phyloP scores from a whole-genome alignment of 345 rosid species.

The Psidium guajava region DNA sequence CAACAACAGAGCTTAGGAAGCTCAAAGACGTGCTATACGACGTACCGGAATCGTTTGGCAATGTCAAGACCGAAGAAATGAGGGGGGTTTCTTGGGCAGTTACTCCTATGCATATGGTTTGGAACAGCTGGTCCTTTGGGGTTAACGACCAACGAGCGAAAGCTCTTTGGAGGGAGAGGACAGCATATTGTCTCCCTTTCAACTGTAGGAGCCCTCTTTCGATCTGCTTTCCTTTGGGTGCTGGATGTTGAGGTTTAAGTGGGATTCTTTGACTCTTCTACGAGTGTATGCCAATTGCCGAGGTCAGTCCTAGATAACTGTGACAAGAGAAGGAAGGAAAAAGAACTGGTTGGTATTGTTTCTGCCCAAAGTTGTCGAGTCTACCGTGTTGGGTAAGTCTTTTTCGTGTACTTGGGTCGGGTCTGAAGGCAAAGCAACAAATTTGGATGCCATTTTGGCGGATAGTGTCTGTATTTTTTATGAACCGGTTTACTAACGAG shows the following conservation, averaged over 20 bases:
- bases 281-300: background rate
- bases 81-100: background rate
- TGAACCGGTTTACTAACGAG: constrained; percentile 50
- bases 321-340: background rate
- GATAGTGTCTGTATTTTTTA: constrained; percentile 44
- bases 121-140: background rate
- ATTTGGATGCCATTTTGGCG: constrained; percentile 80
- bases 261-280: background rate
- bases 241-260: background rate
- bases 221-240: background rate
- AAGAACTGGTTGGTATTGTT: background rate
- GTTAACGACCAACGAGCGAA: constrained; percentile 10
- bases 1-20: no score
- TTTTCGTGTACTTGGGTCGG: constrained; percentile 63
- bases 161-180: background rate
- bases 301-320: background rate
- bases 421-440: constrained; percentile 66
- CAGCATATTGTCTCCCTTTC: background rate
- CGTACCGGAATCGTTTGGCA: no score
- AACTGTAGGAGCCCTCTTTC: background rate
- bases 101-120: background rate
- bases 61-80: no score
- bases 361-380: background rate
- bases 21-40: no score
- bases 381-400: constrained; percentile 53